These are phyloP conservation scores for Hypsizygus marmoreus DNA, from an alignment of 768 basidiomycete species.

Conservation along the genomic window DNA sequence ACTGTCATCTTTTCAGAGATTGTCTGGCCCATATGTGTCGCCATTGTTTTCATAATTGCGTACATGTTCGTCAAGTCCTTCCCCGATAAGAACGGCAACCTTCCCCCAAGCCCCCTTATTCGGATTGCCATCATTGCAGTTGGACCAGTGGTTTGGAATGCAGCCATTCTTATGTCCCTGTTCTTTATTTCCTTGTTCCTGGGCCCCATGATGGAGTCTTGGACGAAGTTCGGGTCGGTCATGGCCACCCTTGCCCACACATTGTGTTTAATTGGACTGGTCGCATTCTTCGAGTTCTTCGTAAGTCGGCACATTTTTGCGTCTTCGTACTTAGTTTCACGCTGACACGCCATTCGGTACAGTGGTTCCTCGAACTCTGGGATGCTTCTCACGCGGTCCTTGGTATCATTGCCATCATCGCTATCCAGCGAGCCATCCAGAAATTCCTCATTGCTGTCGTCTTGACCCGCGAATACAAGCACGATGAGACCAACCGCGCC, in stretches of 20 bases:
- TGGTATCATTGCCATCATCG: slow-evolving; percentile 86
- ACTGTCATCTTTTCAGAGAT: slow-evolving; percentile 85
- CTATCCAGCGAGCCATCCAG: slow-evolving; percentile 89
- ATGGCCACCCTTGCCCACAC: slow-evolving; percentile 94
- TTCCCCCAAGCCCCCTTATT: slow-evolving; percentile 81
- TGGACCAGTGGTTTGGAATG: slow-evolving; percentile 96
- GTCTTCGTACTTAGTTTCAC: slow-evolving; percentile 23
- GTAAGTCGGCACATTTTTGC: slow-evolving; percentile 47
- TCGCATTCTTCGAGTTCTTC: slow-evolving; percentile 96
- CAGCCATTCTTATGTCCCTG: slow-evolving; percentile 76
- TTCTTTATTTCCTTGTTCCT: slow-evolving; percentile 94
- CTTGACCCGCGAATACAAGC: slow-evolving; percentile 96
- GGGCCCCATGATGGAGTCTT: slow-evolving; percentile 85
- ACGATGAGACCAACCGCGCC: slow-evolving; percentile 96
- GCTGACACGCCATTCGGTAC: slow-evolving; percentile 16
- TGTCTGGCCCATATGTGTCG: slow-evolving; percentile 74
- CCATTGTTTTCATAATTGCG: slow-evolving; percentile 76
- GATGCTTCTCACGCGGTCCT: slow-evolving; percentile 95
- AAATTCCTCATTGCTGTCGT: slow-evolving; percentile 94
- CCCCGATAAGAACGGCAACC: slow-evolving; percentile 61
- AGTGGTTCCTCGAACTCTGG: slow-evolving; percentile 98
- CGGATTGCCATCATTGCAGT: slow-evolving; percentile 87
- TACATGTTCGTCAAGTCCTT: slow-evolving; percentile 96
- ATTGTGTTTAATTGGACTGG: slow-evolving; percentile 74
- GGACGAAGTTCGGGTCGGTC: slow-evolving; percentile 85